Evolutionary conservation across 2,329 filamentous ascomycete genomes (phyloP), one percentile per base, ranked within the genome.

Genomic region (Penicillium rolfsii): DNA sequence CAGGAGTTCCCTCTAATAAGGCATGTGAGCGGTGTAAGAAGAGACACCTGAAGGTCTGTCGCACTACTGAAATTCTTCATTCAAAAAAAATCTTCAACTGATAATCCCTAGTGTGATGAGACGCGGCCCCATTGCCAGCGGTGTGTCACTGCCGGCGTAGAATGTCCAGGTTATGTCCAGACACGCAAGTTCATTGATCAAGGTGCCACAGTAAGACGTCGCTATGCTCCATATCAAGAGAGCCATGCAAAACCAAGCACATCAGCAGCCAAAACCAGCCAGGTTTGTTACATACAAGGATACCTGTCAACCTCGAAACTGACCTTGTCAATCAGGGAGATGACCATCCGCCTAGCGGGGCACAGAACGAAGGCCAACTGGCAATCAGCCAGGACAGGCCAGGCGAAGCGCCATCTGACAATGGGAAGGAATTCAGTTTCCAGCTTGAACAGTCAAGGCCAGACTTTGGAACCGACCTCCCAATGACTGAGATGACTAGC

Each of bases 131-230:
- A 71, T 14, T 79, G 77, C 57, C 73, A 75, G 57, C 73, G 76
- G 22, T 79, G 77, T 60, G 67, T 67, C 30, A 68, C 71, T 49
- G 72, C 76, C 6, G 75, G 75, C 12, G 72, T 75, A 26, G 71
- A 77, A 55, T 79, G 77, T 49, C 76, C 76, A 0, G 77, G 77
- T n/a, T 79, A 78, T 71, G 73, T 77, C 22, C 75, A 77, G 56
- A 78, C 73, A 24, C 76, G 77, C 58, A 79, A 79, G 46, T 79
- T 79, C 58, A 77, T 79, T 50, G 77, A 79, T 55, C 76, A 79
- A 58, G 76, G 77, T 5, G 73, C 75, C 24, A 75, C 76, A 19
- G 75, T 79, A 26, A 72, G 77, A 52, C 73, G 74, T 16, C 70
- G 75, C 35, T 77, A 76, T 70, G 75, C 75, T 56, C 75, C 75